Conservation (phyloP, 768 basidiomycete species). For the Tylopilus vinaceipallidus region DNA sequence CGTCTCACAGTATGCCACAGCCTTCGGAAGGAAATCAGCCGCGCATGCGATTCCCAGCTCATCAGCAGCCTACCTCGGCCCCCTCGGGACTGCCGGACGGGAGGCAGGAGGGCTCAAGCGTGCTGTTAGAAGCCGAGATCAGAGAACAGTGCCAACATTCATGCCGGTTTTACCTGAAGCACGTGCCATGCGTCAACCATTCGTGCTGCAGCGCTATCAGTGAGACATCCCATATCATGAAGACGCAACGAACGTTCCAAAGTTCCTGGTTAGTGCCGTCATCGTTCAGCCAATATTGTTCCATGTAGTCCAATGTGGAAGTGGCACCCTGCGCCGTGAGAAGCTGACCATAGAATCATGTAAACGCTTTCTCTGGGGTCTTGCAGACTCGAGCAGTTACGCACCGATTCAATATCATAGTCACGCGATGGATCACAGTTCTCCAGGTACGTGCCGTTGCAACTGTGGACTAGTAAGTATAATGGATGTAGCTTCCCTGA, state of each 20-base stretch:
- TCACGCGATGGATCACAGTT: slow-evolving; percentile 42
- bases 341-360: slow-evolving; percentile 39
- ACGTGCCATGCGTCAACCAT: slow-evolving; percentile 68
- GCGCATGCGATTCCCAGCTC: background rate
- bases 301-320: slow-evolving; percentile 60
- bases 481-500: background rate
- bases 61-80: slow-evolving; percentile 47
- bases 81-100: slow-evolving; percentile 57
- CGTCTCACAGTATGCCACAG: slow-evolving; percentile 61
- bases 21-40: slow-evolving; percentile 36
- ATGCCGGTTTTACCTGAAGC: slow-evolving; percentile 37
- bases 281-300: slow-evolving; percentile 59
- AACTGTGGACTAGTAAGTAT: slow-evolving; percentile 36
- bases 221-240: background rate
- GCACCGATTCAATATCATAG: slow-evolving; percentile 44
- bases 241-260: slow-evolving; percentile 54
- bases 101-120: slow-evolving; percentile 56
- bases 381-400: slow-evolving; percentile 3
- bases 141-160: background rate
- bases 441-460: slow-evolving; percentile 43
- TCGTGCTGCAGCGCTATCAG: slow-evolving; percentile 50
- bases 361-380: background rate
- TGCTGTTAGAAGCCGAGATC: slow-evolving; percentile 38
- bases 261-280: slow-evolving; percentile 59
- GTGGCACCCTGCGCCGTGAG: slow-evolving; percentile 55